Evolutionary conservation across 164 flowering plant genomes (phyloP), one percentile per base, ranked within the genome.

Genomic region (Warburgia ugandensis): DNA sequence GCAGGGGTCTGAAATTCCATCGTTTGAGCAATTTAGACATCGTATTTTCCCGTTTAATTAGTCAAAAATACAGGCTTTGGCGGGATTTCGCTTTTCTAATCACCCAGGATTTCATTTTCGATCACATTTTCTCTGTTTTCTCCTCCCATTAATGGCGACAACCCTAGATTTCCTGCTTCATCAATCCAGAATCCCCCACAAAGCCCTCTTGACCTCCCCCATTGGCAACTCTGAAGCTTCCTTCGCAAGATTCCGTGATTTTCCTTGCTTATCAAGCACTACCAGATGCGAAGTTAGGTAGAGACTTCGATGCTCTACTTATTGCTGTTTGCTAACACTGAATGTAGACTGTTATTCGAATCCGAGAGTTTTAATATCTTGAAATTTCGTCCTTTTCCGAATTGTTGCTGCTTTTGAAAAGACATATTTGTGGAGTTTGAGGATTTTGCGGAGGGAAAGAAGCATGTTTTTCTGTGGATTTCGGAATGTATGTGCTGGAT

Each of bases 31-130:
- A 8, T 11, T 11, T 11, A 36, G 3, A 17, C n/a, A 17, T 11
- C n/a, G 39, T 16, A 14, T 19, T 41, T 19, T 14, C 20, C 2
- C 6, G 45, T 41, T 47, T 47, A 21, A 47, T 63, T 46, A 63
- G 33, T 20, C 62, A 32, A 36, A 57, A 57, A 32, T 25, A 56
- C 62, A 46, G 53, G 54, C 54, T 63, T 63, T 58, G 67, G 67
- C 67, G 67, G 62, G 62, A 56, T 48, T 37, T 53, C 45, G 27
- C 53, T 58, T 57, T 48, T 45, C n/a, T 63, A 36, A 45, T 51
- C 58, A 3, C 35, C 35, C 14, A n/a, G 33, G 31, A 42, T 48
- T 45, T 27, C 53, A 51, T 28, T 36, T 31, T 46, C n/a, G n/a
- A n/a, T n/a, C n/a, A n/a, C n/a, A n/a, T 32, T 23, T 28, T 12